Conservation (phyloP, 768 basidiomycete genomes). For the Xerocomellus intermedius region DNA sequence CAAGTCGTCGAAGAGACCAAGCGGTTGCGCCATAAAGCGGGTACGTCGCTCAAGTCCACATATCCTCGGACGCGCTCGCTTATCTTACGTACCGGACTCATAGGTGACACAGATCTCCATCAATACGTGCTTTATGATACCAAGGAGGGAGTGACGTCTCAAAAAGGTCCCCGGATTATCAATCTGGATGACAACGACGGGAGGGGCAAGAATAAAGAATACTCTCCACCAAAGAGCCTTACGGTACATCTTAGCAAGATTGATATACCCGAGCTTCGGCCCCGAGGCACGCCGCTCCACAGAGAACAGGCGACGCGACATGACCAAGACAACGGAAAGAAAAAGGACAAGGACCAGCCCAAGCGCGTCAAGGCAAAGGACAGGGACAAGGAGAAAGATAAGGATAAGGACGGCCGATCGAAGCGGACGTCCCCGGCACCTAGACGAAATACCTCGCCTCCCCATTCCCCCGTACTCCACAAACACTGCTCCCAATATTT, state of each 20-base stretch:
- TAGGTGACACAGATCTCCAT: conserved; percentile 60
- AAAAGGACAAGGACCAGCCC: conserved; percentile 9
- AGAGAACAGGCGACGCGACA: background rate
- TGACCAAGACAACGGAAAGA: conserved; percentile 6
- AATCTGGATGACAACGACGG: conserved; percentile 50
- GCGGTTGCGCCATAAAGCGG: conserved; percentile 72
- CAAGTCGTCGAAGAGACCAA: conserved; percentile 80
- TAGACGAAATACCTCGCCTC: conserved; percentile 5
- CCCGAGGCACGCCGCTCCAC: conserved; percentile 3
- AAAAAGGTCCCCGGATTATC: conserved; percentile 63
- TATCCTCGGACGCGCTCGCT: background rate
- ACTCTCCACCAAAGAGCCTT: conserved; percentile 66
- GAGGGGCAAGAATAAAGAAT: conserved; percentile 48
- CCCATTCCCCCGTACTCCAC: conserved; percentile 10
- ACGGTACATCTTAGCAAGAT: conserved; percentile 83
- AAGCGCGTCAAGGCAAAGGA: conserved; percentile 31
- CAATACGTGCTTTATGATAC: conserved; percentile 79
- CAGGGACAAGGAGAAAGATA: conserved; percentile 38
- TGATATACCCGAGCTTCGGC: conserved; percentile 73
- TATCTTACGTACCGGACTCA: conserved; percentile 35
- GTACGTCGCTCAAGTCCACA: conserved; percentile 33
- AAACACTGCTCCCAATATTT: conserved; percentile 22
- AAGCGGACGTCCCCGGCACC: background rate
- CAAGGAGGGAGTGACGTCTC: conserved; percentile 25
- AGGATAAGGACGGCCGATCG: background rate